phyloP scores from a whole-genome alignment of 805 yeast genomes.

The Candida fluviatilis region DNA sequence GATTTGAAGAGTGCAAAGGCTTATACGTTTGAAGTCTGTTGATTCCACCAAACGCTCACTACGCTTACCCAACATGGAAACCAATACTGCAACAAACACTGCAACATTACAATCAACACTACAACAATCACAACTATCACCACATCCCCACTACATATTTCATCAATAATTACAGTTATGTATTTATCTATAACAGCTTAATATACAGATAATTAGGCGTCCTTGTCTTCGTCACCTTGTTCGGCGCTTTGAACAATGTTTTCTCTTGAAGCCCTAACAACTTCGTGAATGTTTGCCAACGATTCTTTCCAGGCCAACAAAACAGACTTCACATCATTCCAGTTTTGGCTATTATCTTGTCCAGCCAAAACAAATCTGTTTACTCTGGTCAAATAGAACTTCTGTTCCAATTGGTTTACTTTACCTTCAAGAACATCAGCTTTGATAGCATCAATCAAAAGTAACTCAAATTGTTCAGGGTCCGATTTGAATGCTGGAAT shows the following conservation, averaged over 20 bases:
- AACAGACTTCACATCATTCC: conserved; percentile 32
- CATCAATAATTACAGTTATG: background rate
- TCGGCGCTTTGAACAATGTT: conserved; percentile 23
- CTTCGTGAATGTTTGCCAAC: conserved; percentile 37
- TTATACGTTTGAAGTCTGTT: too few species aligned
- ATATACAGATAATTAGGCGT: conserved; percentile 4
- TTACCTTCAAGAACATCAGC: conserved; percentile 44
- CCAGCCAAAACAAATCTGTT: conserved; percentile 39
- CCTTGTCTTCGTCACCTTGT: background rate
- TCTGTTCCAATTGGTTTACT: conserved; percentile 39
- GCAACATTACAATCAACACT: background rate
- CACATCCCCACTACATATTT: background rate
- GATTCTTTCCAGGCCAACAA: conserved; percentile 37
- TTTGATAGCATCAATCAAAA: conserved; percentile 39
- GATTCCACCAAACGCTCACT: too few species aligned
- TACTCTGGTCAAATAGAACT: conserved; percentile 37
- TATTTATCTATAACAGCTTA: background rate
- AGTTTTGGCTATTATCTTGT: conserved; percentile 27
- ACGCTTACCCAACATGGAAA: too few species aligned
- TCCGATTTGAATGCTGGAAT: conserved; percentile 29
- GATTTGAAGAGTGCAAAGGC: too few species aligned
- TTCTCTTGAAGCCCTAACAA: conserved; percentile 41
- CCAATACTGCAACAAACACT: too few species aligned
- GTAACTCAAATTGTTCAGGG: conserved; percentile 32
- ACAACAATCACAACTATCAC: background rate